Evolutionary conservation across 352 stramenopile genomes (phyloP), one percentile per base, ranked within the genome.

Genomic region (Phytophthora sojae): DNA sequence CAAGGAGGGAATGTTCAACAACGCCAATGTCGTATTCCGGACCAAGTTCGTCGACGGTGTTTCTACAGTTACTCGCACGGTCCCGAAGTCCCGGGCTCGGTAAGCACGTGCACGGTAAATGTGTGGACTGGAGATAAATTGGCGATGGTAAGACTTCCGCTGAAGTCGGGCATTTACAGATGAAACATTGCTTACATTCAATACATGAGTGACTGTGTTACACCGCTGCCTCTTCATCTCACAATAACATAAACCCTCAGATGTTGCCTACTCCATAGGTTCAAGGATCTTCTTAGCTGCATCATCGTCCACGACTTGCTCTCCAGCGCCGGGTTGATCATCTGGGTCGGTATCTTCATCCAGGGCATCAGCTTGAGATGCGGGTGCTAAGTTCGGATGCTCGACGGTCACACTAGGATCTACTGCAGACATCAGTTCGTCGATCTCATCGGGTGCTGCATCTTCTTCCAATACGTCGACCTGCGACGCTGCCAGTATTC

Each of bases 1-100:
- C 19, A 99, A 99, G 81, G 98, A 99, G 85, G 98, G 98, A 51
- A 99, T 99, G 98, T 99, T 99, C 86, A 99, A 99, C 86, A 99
- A 99, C 77, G 98, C 98, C 11, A 99, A 99, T 81, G 98, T 99
- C 6, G 99, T 99, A 56, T 99, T 99, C 86, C 89, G 97, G 54
- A 99, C 98, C 30, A 99, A 99, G 81, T 99, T 99, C 71, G 97
- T 99, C n/a, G 98, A 99, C 77, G 98, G 98, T 32, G 93, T 99
- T 39, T 99, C 97, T n/a, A 99, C 98, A 19, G 98, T 99, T 3
- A 93, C 93, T n/a, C 81, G 98, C 53, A 99, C 97, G 2, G 82
- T 95, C 45, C 89, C 89, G 17, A 94, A 92, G 70, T 82, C 74
- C 9, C 86, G 75, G 8, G 66, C 58, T 49, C 65, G 74, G 29